phyloP scores from a whole-genome alignment of 164 flowering plant genomes.

The Sextonia rubra region DNA sequence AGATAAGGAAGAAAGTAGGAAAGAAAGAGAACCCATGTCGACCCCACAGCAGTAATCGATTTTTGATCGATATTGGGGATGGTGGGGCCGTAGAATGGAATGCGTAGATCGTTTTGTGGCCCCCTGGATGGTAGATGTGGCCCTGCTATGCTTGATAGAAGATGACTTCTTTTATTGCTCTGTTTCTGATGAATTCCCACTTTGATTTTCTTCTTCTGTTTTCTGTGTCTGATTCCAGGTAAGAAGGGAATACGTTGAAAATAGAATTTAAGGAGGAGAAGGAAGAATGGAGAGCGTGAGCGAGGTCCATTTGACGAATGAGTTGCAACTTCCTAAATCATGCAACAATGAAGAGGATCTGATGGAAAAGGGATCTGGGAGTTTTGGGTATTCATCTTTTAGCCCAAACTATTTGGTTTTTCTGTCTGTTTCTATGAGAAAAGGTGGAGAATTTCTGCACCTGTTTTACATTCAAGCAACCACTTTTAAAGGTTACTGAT shows the following conservation, averaged over 20 bases:
- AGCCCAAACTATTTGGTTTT: not conserved
- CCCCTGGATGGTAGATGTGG: too few species aligned
- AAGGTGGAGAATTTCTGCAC: not conserved
- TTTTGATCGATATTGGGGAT: too few species aligned
- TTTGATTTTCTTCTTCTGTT: too few species aligned
- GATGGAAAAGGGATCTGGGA: constrained; percentile 29
- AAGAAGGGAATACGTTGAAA: not conserved
- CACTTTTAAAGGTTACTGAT: too few species aligned
- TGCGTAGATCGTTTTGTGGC: too few species aligned
- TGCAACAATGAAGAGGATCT: constrained; percentile 3
- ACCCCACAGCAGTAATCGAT: too few species aligned
- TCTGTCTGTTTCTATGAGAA: not conserved
- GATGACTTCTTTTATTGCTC: too few species aligned
- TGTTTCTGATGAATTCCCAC: too few species aligned
- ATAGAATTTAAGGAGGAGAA: constrained; percentile 3
- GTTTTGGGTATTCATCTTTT: constrained; percentile 34
- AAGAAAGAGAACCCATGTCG: too few species aligned
- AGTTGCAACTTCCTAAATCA: not conserved
- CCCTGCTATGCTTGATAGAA: too few species aligned
- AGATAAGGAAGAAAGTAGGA: too few species aligned
- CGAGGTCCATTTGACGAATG: not conserved
- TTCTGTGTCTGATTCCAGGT: not conserved
- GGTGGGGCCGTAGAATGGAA: too few species aligned
- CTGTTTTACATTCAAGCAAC: not conserved
- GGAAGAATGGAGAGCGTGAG: constrained; percentile 9